A percentile compares a stretch with the other conserved stretches of the same genome.
These are phyloP conservation scores for Linum lewisii DNA, from an alignment of 345 rosid species.

Conservation along the genomic window DNA sequence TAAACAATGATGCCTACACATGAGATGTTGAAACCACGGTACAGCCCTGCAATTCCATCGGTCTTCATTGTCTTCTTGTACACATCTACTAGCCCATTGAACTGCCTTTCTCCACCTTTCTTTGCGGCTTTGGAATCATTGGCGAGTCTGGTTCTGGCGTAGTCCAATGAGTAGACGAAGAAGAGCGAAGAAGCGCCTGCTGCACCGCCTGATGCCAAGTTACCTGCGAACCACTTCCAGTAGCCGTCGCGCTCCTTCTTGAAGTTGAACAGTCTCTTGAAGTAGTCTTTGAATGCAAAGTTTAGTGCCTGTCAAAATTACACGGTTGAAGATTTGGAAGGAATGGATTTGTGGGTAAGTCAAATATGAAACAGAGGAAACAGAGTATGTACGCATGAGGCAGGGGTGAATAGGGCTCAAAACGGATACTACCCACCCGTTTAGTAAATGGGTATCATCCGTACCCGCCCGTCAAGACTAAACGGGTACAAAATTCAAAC, in stretches of 20 bases:
- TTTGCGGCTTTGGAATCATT: constrained; percentile 1
- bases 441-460: too few relatives aligned
- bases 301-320: not conserved
- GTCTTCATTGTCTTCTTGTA: constrained; percentile 19
- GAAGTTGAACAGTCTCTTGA: constrained; percentile 5
- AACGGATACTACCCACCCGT: too few relatives aligned
- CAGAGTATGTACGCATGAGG: too few relatives aligned
- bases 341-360: too few relatives aligned
- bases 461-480: too few relatives aligned
- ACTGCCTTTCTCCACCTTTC: constrained; percentile 16
- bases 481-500: too few relatives aligned
- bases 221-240: constrained; percentile 2
- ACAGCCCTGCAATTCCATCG: constrained; percentile 21
- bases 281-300: constrained; percentile 4
- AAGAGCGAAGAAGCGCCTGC: not conserved
- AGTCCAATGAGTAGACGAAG: constrained; percentile 12
- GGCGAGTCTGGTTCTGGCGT: constrained; percentile 12
- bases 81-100: constrained; percentile 22
- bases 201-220: constrained; percentile 1
- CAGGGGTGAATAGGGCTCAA: too few relatives aligned
- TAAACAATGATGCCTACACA: constrained; percentile 21
- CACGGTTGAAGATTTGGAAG: not conserved
- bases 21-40: constrained; percentile 26
- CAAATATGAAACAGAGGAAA: too few relatives aligned
- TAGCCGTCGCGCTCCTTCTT: constrained; percentile 2